A percentile compares a stretch with the other conserved stretches of the same genome.
Evolutionary conservation across 1,284 basidiomycete species (phyloP).

Genomic region (Thecaphora frezii): DNA sequence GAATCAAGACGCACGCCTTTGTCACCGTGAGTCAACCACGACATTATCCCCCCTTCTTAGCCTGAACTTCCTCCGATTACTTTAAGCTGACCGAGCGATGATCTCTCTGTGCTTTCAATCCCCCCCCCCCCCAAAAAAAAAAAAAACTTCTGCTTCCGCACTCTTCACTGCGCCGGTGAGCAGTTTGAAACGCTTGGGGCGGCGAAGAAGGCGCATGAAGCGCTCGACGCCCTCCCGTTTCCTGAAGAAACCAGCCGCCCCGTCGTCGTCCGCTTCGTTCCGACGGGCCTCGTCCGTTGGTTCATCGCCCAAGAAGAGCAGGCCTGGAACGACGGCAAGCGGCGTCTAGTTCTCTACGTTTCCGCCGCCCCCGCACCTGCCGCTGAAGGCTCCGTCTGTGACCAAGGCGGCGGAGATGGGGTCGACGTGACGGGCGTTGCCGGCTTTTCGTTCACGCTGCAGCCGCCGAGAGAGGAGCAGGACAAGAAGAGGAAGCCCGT

Average conservation of each 20-base stretch:
- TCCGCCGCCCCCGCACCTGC: too few species aligned
- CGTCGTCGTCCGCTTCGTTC: background rate
- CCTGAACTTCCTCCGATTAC: too few species aligned
- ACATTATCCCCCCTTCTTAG: too few species aligned
- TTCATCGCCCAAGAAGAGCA: background rate
- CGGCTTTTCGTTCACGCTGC: background rate
- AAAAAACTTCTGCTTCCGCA: too few species aligned
- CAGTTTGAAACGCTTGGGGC: background rate
- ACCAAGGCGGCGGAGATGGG: background rate
- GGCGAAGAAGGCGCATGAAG: background rate
- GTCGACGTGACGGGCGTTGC: background rate
- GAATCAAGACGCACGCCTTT: background rate
- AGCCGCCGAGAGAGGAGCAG: background rate
- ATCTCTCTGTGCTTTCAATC: too few species aligned
- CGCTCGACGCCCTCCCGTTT: background rate
- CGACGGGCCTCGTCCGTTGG: background rate
- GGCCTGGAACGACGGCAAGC: background rate
- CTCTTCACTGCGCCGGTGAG: too few species aligned
- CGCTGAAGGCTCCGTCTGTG: too few species aligned
- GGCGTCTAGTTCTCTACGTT: background rate
- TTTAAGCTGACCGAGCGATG: too few species aligned
- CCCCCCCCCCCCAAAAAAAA: too few species aligned
- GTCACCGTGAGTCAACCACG: background rate
- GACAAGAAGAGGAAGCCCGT: background rate
- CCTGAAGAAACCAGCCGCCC: background rate